Evolutionary conservation across 345 rosid genomes (phyloP), one percentile per base, ranked within the genome.

Genomic region (Aquilaria sinensis): DNA sequence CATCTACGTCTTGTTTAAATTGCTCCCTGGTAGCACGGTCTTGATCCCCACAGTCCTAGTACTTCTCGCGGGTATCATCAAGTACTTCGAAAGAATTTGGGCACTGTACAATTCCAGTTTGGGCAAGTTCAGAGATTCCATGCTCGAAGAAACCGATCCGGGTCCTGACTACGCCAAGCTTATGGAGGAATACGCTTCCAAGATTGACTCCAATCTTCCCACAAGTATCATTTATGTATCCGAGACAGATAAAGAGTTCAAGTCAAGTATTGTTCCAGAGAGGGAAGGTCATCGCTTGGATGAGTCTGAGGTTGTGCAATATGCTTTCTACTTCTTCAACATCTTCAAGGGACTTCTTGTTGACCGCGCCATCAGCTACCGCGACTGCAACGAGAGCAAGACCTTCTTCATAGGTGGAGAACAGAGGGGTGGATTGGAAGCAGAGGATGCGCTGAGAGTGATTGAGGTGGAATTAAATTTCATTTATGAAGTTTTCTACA

Each of bases 111-210:
- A 70, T 16, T 83, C 83, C 0, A 88, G 86, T 67, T 57, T 76
- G 70, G 84, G 78, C 14, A 71, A 68, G 41, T 86, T 83, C 52
- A 78, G 81, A n/a, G 78, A 85, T 6, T 79, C 84, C 34, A 81
- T 80, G 81, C 74, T 83, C 57, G 53, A 73, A 61, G 63, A 57
- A 0, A 79, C 96, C 2, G 84, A 83, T 58, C 75, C 87, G 0
- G 86, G 94, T 5, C 82, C 23, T 16, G 23, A 16, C 23, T 16
- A 16, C 23, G 23, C 23, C 23, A 16, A 16, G 23, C 23, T 16
- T 83, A 87, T 87, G 94, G 85, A 82, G 60, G 83, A 82, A 67
- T 79, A 75, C 60, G 80, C 76, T 31, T 82, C 78, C 12, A 73
- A 72, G 74, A 78, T 52, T 61, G 74, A 73, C 9, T 83, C 83